phyloP scores from a whole-genome alignment of 2,329 filamentous ascomycete genomes.

The Trichophyton verrucosum region DNA sequence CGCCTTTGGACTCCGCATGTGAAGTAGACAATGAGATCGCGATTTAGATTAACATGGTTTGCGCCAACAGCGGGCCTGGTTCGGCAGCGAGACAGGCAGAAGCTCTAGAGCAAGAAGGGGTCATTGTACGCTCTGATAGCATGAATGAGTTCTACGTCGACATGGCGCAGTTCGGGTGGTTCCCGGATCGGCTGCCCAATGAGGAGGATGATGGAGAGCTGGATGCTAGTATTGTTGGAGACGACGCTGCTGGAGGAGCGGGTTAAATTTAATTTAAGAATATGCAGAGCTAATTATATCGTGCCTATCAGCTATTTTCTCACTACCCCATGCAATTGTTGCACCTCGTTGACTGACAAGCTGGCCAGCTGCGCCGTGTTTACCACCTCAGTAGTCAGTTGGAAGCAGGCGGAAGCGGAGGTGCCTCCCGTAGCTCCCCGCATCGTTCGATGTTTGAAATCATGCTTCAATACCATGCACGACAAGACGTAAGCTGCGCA shows the following conservation, averaged over 20 bases:
- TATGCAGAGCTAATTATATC: no score
- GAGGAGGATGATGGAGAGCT: slow-evolving; percentile 21
- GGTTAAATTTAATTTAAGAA: neutral
- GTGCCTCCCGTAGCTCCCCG: neutral
- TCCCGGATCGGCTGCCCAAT: slow-evolving; percentile 39
- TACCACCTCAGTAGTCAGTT: neutral
- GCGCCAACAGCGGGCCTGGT: slow-evolving; percentile 24
- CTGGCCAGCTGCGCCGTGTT: neutral
- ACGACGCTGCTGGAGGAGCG: neutral
- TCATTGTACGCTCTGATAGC: slow-evolving; percentile 29
- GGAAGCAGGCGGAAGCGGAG: neutral
- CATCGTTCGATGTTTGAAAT: neutral
- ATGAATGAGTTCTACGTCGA: slow-evolving; percentile 36
- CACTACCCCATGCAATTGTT: no score
- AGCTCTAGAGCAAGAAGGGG: slow-evolving; percentile 30
- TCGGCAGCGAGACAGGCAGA: slow-evolving; percentile 34
- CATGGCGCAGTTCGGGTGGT: slow-evolving; percentile 36
- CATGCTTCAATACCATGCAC: neutral
- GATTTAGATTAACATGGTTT: neutral
- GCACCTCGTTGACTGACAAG: no score
- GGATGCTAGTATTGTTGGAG: slow-evolving; percentile 5
- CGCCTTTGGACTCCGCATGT: neutral
- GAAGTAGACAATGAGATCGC: no score
- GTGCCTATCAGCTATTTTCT: no score
- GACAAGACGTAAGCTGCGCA: neutral